phyloP scores from a whole-genome alignment of 345 rosid genomes.

The Turnera subulata region DNA sequence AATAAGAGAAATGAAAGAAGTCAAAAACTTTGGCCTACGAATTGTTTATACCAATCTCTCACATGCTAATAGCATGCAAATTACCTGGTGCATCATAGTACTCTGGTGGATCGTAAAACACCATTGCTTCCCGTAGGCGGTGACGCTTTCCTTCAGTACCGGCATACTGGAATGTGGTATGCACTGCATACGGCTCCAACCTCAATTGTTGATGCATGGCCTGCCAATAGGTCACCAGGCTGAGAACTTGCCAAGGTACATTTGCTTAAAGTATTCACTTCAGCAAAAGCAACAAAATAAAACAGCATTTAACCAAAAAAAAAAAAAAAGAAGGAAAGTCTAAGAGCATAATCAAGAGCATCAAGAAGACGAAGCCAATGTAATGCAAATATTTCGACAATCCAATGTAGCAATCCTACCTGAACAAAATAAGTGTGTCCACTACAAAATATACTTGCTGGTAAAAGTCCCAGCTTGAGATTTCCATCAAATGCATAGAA shows the following conservation, averaged over 20 bases:
- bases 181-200: constrained; percentile 88
- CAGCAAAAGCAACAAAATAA: neutral
- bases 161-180: constrained; percentile 94
- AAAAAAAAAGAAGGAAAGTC: no score
- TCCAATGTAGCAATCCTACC: constrained; percentile 38
- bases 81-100: constrained; percentile 85
- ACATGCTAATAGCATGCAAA: neutral
- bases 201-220: constrained; percentile 83
- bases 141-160: constrained; percentile 99
- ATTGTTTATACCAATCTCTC: no score
- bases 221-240: constrained; percentile 36
- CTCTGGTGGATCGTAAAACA: constrained; percentile 85
- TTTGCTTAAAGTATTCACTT: no score
- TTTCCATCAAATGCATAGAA: constrained; percentile 87
- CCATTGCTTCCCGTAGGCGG: constrained; percentile 84
- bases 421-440: constrained; percentile 96
- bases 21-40: no score
- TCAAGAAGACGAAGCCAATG: no score
- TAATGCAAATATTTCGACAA: constrained; percentile 3
- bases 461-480: constrained; percentile 89
- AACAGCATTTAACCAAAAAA: no score
- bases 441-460: constrained; percentile 93
- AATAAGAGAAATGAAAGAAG: no score
- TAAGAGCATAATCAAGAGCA: no score
- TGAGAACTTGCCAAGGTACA: constrained; percentile 3